These are phyloP conservation scores for Tausonia pullulans DNA, from an alignment of 1,284 basidiomycete genomes.

Conservation along the genomic window DNA sequence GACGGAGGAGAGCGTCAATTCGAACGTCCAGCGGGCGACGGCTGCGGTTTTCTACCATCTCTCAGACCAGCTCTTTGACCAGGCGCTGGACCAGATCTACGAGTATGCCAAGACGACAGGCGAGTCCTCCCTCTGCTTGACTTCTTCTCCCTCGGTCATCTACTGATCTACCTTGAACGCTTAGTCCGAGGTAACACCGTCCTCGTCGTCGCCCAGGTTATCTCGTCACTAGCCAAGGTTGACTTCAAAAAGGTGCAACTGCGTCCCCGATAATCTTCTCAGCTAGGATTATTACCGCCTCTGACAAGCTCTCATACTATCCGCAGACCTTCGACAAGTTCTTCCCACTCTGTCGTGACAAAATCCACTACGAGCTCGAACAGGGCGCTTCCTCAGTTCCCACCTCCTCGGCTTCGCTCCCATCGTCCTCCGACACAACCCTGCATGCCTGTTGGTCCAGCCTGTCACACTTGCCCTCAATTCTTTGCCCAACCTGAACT, in stretches of 20 bases:
- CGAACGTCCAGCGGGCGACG: conserved; percentile 14
- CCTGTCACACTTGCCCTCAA: background rate
- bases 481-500: background rate
- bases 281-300: too few species aligned
- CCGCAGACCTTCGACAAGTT: conserved; percentile 50
- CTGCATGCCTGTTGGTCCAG: conserved; percentile 76
- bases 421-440: conserved; percentile 77
- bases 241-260: conserved; percentile 53
- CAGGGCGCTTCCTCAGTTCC: conserved; percentile 85
- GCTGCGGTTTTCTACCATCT: conserved; percentile 70
- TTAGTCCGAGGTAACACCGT: conserved; percentile 68
- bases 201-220: conserved; percentile 76
- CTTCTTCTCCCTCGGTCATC: background rate
- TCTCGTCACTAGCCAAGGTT: conserved; percentile 73
- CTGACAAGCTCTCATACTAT: too few species aligned
- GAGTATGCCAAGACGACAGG: conserved; percentile 73
- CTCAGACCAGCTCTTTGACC: conserved; percentile 75
- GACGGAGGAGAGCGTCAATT: conserved; percentile 26
- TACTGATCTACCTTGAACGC: too few species aligned
- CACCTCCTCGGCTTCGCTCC: conserved; percentile 73
- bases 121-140: conserved; percentile 26
- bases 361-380: conserved; percentile 75
- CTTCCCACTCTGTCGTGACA: conserved; percentile 63
- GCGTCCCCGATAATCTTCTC: too few species aligned
- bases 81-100: conserved; percentile 70